phyloP scores from a whole-genome alignment of 2,329 filamentous ascomycete species.

The Botryosphaeria agaves region DNA sequence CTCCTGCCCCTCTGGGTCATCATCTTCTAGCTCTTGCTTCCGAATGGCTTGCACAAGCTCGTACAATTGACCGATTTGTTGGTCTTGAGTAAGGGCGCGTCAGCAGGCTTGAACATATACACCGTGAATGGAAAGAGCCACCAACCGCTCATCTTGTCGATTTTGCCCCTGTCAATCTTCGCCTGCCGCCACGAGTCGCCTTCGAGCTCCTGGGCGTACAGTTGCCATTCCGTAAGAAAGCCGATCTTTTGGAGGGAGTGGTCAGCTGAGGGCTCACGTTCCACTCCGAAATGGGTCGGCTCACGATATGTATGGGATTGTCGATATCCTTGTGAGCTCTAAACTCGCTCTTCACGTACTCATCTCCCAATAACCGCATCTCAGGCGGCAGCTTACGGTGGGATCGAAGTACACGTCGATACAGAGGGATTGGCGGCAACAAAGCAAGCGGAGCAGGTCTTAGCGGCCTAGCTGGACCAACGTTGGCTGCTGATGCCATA shows the following conservation, averaged over 20 bases:
- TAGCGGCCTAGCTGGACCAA: slow-evolving; percentile 13
- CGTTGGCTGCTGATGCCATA: slow-evolving; percentile 18
- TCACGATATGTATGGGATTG: slow-evolving; percentile 79
- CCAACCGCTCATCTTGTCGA: slow-evolving; percentile 89
- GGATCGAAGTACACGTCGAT: slow-evolving; percentile 69
- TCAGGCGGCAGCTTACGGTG: slow-evolving; percentile 66
- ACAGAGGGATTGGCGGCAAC: slow-evolving; percentile 75
- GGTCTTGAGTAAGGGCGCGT: slow-evolving; percentile 41
- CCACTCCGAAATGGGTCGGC: slow-evolving; percentile 10
- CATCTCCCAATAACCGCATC: slow-evolving; percentile 68
- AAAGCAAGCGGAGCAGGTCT: slow-evolving; percentile 43
- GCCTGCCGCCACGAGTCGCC: slow-evolving; percentile 73
- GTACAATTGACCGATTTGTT: slow-evolving; percentile 86
- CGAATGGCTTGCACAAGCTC: slow-evolving; percentile 78
- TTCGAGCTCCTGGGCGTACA: slow-evolving; percentile 84
- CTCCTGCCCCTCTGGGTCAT: slow-evolving; percentile 27
- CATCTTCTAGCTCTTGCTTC: slow-evolving; percentile 30
- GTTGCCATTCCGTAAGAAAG: slow-evolving; percentile 91
- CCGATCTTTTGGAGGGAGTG: slow-evolving; percentile 46
- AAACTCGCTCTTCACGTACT: slow-evolving; percentile 89
- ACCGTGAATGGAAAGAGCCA: slow-evolving; percentile 6
- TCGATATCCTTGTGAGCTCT: slow-evolving; percentile 67
- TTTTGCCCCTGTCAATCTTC: slow-evolving; percentile 64
- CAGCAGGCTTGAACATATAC: slow-evolving; percentile 3
- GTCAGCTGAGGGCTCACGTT: background rate